Evolutionary conservation across 768 basidiomycete species (phyloP).

Genomic region (Suillus sp.): DNA sequence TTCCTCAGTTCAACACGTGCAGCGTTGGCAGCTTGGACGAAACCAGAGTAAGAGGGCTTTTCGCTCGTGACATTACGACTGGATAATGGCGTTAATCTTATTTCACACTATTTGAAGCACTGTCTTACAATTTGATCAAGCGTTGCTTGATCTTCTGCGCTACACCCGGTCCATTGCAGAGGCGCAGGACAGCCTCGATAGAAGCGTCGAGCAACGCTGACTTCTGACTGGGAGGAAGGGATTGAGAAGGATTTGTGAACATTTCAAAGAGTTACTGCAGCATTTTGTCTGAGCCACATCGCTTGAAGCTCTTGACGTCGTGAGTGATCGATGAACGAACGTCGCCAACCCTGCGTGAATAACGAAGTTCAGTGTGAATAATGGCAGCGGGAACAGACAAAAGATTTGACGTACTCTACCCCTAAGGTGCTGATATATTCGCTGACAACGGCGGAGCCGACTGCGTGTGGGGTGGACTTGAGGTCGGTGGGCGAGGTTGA

Average conservation of each 20-base stretch:
- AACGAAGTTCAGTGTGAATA: not conserved
- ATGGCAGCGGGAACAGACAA: not conserved
- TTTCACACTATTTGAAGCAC: too few relatives aligned
- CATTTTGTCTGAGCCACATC: not conserved
- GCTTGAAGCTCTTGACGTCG: not conserved
- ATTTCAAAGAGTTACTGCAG: too few relatives aligned
- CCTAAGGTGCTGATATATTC: not conserved
- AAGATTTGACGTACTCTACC: not conserved
- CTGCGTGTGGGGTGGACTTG: slow-evolving; percentile 6
- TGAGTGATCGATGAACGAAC: slow-evolving; percentile 1
- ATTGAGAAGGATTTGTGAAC: too few relatives aligned
- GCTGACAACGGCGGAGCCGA: not conserved
- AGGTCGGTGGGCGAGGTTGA: not conserved
- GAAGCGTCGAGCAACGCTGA: not conserved
- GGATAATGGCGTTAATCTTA: too few relatives aligned
- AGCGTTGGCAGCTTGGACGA: not conserved
- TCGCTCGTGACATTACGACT: too few relatives aligned
- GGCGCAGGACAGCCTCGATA: not conserved
- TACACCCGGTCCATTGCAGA: not conserved
- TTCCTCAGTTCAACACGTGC: not conserved
- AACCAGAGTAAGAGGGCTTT: not conserved
- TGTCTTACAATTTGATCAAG: not conserved
- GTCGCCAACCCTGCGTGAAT: not conserved
- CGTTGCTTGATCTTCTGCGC: not conserved
- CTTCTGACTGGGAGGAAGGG: slow-evolving; percentile 4